Conservation (phyloP, 495 filamentous ascomycete species). For the Penicillium lagena region DNA sequence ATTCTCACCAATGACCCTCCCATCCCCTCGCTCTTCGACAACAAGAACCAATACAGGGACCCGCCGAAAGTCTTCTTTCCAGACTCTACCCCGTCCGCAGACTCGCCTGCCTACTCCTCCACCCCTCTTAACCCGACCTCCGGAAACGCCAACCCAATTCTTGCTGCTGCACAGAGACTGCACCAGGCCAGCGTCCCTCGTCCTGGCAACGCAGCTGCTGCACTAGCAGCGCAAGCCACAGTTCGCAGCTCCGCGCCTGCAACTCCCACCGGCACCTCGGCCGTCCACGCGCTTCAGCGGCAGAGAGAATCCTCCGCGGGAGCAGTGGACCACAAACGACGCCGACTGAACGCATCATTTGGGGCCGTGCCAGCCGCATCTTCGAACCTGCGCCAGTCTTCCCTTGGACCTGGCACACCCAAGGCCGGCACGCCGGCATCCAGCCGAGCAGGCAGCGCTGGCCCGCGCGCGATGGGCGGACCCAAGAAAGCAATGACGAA, state of each 20-base stretch:
- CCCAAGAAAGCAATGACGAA: conserved; percentile 53
- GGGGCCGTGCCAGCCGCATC: conserved; percentile 61
- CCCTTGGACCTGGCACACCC: conserved; percentile 79
- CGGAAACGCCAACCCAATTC: conserved; percentile 34
- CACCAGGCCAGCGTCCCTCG: conserved; percentile 34
- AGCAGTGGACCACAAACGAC: conserved; percentile 65
- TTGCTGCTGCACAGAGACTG: conserved; percentile 39
- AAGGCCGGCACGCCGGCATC: conserved; percentile 62
- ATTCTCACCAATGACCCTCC: conserved; percentile 72
- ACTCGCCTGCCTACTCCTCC: conserved; percentile 25
- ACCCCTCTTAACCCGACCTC: conserved; percentile 37
- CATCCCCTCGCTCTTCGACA: conserved; percentile 71
- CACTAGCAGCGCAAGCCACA: conserved; percentile 20
- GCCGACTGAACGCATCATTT: conserved; percentile 59
- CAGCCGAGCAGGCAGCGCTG: conserved; percentile 65
- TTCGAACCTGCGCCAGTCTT: conserved; percentile 74
- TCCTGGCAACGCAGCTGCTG: conserved; percentile 3
- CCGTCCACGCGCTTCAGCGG: conserved; percentile 50
- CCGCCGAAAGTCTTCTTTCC: conserved; percentile 47
- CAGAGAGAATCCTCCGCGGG: conserved; percentile 75
- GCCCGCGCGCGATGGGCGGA: conserved; percentile 43
- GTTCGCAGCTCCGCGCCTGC: conserved; percentile 54
- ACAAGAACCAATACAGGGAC: conserved; percentile 48
- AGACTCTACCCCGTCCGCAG: conserved; percentile 31
- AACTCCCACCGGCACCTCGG: conserved; percentile 56